Conservation (phyloP, 2,329 filamentous ascomycete species). For the Calycina marina region DNA sequence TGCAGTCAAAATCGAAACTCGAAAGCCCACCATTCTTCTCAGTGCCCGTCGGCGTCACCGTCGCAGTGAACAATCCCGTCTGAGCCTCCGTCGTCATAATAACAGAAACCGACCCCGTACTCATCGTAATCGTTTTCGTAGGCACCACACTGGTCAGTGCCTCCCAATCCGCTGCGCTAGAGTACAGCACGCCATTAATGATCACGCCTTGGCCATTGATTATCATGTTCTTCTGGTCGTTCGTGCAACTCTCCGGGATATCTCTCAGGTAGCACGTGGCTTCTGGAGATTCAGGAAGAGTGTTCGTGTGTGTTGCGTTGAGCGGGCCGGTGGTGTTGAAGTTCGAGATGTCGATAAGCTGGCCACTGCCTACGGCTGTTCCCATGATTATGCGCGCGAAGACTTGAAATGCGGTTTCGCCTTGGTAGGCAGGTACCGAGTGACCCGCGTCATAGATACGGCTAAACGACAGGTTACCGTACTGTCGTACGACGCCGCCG, state of each 20-base stretch:
- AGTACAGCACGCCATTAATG: conserved; percentile 43
- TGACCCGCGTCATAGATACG: conserved; percentile 54
- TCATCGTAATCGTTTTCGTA: conserved; percentile 7
- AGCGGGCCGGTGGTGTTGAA: conserved; percentile 43
- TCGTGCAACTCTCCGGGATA: conserved; percentile 37
- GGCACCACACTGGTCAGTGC: conserved; percentile 11
- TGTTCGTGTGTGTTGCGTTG: conserved; percentile 41
- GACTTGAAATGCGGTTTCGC: conserved; percentile 36
- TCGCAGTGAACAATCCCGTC: conserved; percentile 22
- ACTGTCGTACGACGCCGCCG: conserved; percentile 61
- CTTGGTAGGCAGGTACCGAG: conserved; percentile 42
- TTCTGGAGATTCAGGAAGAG: conserved; percentile 30
- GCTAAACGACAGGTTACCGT: conserved; percentile 57
- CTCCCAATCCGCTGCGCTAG: conserved; percentile 28
- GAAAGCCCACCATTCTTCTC: too few relatives aligned
- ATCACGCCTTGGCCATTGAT: conserved; percentile 36
- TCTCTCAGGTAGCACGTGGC: conserved; percentile 48
- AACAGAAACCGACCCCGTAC: conserved; percentile 10
- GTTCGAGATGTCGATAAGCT: conserved; percentile 31
- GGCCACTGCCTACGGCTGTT: conserved; percentile 33
- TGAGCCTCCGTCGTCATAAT: conserved; percentile 20
- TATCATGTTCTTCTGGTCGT: conserved; percentile 34
- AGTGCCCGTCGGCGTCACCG: conserved; percentile 19
- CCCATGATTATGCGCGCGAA: conserved; percentile 44
- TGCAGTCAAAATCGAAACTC: too few relatives aligned